Base-by-base conservation (phyloP, 768 basidiomycete species). In the Trametes punicea region DNA sequence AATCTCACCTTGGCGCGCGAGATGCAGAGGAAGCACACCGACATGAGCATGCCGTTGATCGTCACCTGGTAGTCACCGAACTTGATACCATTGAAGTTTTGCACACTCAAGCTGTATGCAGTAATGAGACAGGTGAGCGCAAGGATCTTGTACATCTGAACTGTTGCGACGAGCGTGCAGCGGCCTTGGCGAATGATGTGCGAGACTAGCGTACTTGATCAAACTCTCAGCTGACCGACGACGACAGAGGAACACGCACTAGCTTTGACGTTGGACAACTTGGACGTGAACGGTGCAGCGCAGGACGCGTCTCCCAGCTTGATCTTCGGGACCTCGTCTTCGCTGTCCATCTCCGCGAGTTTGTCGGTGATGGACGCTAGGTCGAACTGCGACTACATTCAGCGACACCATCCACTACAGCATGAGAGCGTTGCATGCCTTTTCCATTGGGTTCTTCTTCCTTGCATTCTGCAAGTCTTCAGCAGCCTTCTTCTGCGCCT, bases 111-210 rank as follows among this genome's bases (percentile, higher is more conserved):
- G 69, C 92, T 95, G 75, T 96, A 98, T n/a, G 97, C 97, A 3
- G 95, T 96, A 72, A 98, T 99, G 38, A 99, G 77, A 67, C 97
- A 98, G 69, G 98, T 99, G 53, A 99, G 75, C 1, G 96, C 97
- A 33, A 99, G 77, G 63, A 99, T 99, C 77, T 98, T 97, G 84
- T 98, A 99, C 97, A 99, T 99, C 74, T 99, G 97, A 51, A 96
- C 89, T 3, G 97, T 99, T 2, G 97, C 97, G 41, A 98, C 97
- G 16, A 99, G 84, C 1, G 97, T 99, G 76, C 97, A 98, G 26
- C 97, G 91, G 21, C 97, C 97, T 73, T 98, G 97, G 18, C 97
- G 85, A 63, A 99, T 97, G 69, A 99, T 98, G 68, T 96, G 94
- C 18, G 91, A 88, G 65, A 99, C 93, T 95, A 59, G 7, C n/a